These are phyloP conservation scores for Primulina eburnea DNA, from an alignment of 257 asterid species.

Conservation along the genomic window DNA sequence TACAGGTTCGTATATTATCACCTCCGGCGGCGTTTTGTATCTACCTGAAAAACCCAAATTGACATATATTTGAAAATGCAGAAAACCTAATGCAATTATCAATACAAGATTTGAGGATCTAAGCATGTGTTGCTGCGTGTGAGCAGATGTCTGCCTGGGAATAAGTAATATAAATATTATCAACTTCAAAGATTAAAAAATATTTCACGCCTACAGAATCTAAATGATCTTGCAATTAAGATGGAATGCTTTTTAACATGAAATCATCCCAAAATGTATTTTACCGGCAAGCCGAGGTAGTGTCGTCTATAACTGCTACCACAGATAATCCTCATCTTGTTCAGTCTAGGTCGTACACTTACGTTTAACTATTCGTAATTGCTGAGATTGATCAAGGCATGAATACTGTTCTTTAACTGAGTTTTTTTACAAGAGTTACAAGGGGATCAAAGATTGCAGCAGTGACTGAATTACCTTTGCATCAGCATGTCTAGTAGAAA, in stretches of 20 bases:
- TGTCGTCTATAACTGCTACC: not conserved
- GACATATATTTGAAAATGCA: constrained; percentile 2
- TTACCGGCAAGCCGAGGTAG: not conserved
- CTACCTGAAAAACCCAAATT: constrained; percentile 51
- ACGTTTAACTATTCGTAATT: not conserved
- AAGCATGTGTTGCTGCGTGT: not conserved
- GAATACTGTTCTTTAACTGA: constrained; percentile 6
- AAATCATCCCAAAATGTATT: not conserved
- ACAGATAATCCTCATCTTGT: constrained; percentile 1
- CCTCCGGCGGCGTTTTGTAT: constrained; percentile 76
- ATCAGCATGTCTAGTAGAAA: constrained; percentile 57
- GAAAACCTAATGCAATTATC: not conserved
- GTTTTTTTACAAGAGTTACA: not conserved
- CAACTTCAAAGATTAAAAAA: not conserved
- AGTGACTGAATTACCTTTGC: constrained; percentile 46
- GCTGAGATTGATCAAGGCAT: constrained; percentile 8
- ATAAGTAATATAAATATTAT: not conserved
- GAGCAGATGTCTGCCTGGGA: not conserved
- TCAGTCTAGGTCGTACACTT: not conserved
- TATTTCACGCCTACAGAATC: not conserved
- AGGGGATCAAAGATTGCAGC: constrained; percentile 12
- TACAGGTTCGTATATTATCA: constrained; percentile 26
- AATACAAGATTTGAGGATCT: constrained; percentile 5
- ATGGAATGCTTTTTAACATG: not conserved
- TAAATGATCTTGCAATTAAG: not conserved